Evolutionary conservation across 2,329 filamentous ascomycete species (phyloP), one percentile per base, ranked within the genome.

Genomic region (Myriosclerotinia duriaeana): DNA sequence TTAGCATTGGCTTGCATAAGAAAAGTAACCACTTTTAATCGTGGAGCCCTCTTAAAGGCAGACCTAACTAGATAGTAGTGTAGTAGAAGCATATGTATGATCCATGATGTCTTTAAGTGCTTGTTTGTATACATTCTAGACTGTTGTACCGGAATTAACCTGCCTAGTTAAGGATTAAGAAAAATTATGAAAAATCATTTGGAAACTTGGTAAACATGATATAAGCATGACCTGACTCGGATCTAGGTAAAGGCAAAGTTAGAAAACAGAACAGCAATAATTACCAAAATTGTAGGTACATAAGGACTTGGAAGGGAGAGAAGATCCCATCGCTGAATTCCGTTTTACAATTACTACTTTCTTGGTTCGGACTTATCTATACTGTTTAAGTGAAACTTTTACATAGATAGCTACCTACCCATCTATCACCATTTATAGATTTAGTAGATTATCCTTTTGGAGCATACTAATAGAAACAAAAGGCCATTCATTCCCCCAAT

Each of bases 261-360:
- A 44, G 42, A 60, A 60, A 60, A 44, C 26, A 36, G 30, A 50
- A 30, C 50, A 22, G 30, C 56, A 11, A 50, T n/a, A 11, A 50
- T n/a, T 38, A 17, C 7, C 8, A 48, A 36, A 50, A n/a, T 20
- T 17, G 6, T 46, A 46, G 38, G n/a, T 12, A 46, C 11, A 22
- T 36, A 26, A 38, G 36, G 36, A 48, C 56, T 38, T 60, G 30
- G 42, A 15, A 44, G 26, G 15, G 12, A 44, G 42, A 44, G 42
- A 60, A 60, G 56, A 48, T 59, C 26, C 15, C 30, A 22, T 59
- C 42, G 42, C 48, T 59, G 30, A 60, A 48, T 60, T 48, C 20
- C 56, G 56, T 30, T 22, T 17, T 50, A 20, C 9, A 3, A 30
- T 36, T n/a, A 59, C 56, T 48, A 26, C 20, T n/a, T 60, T 48